Conservation (phyloP, 2,329 filamentous ascomycete genomes). For the Fusarium humuli region DNA sequence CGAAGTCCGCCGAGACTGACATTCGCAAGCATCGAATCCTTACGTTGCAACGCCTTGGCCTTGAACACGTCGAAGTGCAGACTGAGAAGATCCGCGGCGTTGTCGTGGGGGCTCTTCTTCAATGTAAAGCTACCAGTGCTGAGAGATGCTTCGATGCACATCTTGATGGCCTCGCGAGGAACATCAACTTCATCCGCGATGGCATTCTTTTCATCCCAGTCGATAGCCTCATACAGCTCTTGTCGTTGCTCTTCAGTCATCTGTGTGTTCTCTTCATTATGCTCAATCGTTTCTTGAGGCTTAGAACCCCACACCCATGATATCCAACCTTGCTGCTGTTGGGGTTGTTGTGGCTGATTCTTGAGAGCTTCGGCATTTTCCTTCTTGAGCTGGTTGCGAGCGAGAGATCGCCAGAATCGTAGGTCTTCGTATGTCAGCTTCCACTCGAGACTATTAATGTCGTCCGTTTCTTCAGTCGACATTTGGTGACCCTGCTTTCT, state of each 20-base stretch:
- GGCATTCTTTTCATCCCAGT: conserved; percentile 96
- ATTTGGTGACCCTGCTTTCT: conserved; percentile 81
- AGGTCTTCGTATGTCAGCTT: conserved; percentile 95
- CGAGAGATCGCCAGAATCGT: conserved; percentile 95
- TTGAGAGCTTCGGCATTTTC: conserved; percentile 93
- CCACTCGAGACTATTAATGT: conserved; percentile 81
- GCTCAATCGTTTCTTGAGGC: conserved; percentile 69
- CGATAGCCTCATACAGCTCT: conserved; percentile 96
- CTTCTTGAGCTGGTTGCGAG: conserved; percentile 92
- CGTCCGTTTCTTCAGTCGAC: conserved; percentile 74
- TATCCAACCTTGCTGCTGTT: conserved; percentile 84
- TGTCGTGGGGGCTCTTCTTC: conserved; percentile 73
- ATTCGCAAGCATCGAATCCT: conserved; percentile 90
- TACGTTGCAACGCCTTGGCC: conserved; percentile 87
- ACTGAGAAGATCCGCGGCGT: conserved; percentile 83
- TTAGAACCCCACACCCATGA: conserved; percentile 93
- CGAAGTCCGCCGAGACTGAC: conserved; percentile 91
- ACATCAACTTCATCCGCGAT: conserved; percentile 88
- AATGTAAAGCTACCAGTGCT: conserved; percentile 96
- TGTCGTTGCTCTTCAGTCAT: conserved; percentile 97
- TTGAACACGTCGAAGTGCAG: conserved; percentile 95
- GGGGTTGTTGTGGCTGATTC: conserved; percentile 62
- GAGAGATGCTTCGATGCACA: conserved; percentile 93
- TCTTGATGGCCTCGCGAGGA: conserved; percentile 90
- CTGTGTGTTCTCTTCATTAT: conserved; percentile 76